Percentiles rank a stretch among this genome's conserved stretches.
These are phyloP conservation scores for Stromatinia cepivora DNA, from an alignment of 2,329 filamentous ascomycete genomes.

Conservation along the genomic window DNA sequence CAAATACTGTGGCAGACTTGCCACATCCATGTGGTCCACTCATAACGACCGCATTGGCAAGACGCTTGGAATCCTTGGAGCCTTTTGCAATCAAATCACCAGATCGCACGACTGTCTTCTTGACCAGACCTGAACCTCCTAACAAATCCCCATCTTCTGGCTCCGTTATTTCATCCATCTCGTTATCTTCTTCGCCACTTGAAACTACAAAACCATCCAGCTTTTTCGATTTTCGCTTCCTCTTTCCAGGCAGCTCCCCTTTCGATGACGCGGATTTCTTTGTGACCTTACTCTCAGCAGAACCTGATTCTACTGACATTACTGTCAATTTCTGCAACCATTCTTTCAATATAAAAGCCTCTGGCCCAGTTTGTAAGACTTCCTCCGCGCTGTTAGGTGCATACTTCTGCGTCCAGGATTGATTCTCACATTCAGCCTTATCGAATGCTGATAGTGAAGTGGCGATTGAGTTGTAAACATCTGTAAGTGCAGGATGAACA, in stretches of 20 bases:
- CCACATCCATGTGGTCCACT: conserved; percentile 89
- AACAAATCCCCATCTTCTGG: conserved; percentile 50
- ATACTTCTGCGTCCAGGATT: conserved; percentile 83
- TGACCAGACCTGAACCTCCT: conserved; percentile 44
- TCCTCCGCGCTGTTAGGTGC: conserved; percentile 67
- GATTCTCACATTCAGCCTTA: conserved; percentile 68
- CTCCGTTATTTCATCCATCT: conserved; percentile 68
- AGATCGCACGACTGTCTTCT: conserved; percentile 56
- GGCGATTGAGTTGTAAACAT: conserved; percentile 60
- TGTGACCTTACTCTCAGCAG: conserved; percentile 34
- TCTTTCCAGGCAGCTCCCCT: conserved; percentile 53
- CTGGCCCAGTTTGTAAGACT: conserved; percentile 72
- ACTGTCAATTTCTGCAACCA: conserved; percentile 81
- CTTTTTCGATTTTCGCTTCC: conserved; percentile 64
- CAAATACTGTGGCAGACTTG: conserved; percentile 90
- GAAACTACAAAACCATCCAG: conserved; percentile 79
- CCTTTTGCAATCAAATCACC: conserved; percentile 42
- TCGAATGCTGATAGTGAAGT: conserved; percentile 77
- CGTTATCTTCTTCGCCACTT: conserved; percentile 71
- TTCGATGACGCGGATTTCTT: conserved; percentile 33
- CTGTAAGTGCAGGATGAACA: conserved; percentile 58
- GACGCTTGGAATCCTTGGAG: conserved; percentile 49
- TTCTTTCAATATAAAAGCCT: conserved; percentile 69
- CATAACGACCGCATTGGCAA: conserved; percentile 78
- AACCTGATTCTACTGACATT: conserved; percentile 68